These are phyloP conservation scores for Xylariaceae sp. DNA, from an alignment of 2,329 filamentous ascomycete genomes.

Conservation along the genomic window DNA sequence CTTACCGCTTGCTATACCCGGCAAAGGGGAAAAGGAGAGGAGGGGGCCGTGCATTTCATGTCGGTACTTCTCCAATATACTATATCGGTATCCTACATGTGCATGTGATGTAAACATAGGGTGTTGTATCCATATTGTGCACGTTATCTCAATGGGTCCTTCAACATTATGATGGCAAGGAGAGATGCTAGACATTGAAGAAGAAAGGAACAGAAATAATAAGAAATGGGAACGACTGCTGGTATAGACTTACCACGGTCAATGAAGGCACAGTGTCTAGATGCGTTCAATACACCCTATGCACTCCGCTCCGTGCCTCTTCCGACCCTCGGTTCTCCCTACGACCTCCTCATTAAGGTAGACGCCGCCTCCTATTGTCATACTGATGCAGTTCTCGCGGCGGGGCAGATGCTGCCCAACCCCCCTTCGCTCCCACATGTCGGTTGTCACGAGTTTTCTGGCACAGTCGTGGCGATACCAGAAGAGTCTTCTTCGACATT, in stretches of 20 bases:
- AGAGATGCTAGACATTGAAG: too few species aligned
- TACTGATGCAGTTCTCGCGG: slow-evolving; percentile 39
- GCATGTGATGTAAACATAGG: too few species aligned
- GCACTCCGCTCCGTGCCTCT: slow-evolving; percentile 40
- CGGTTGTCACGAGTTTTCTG: slow-evolving; percentile 50
- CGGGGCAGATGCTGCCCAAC: slow-evolving; percentile 33
- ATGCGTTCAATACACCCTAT: slow-evolving; percentile 46
- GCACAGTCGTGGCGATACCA: slow-evolving; percentile 42
- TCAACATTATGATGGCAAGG: too few species aligned
- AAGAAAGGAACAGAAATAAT: not conserved
- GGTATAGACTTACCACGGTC: slow-evolving; percentile 11
- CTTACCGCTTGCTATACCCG: too few species aligned
- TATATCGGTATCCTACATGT: not conserved
- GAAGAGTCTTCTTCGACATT: slow-evolving; percentile 13
- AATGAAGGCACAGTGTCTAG: slow-evolving; percentile 46
- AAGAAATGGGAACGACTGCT: not conserved
- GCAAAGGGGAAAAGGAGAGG: not conserved
- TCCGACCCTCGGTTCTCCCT: slow-evolving; percentile 33
- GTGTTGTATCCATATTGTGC: too few species aligned
- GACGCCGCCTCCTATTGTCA: slow-evolving; percentile 52
- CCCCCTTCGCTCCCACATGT: slow-evolving; percentile 46
- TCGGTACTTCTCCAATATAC: not conserved
- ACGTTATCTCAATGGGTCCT: too few species aligned
- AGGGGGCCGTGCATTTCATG: not conserved
- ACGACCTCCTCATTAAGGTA: slow-evolving; percentile 49